These are phyloP conservation scores for Nicotiana knightiana DNA, from an alignment of 257 asterid species.

Conservation along the genomic window DNA sequence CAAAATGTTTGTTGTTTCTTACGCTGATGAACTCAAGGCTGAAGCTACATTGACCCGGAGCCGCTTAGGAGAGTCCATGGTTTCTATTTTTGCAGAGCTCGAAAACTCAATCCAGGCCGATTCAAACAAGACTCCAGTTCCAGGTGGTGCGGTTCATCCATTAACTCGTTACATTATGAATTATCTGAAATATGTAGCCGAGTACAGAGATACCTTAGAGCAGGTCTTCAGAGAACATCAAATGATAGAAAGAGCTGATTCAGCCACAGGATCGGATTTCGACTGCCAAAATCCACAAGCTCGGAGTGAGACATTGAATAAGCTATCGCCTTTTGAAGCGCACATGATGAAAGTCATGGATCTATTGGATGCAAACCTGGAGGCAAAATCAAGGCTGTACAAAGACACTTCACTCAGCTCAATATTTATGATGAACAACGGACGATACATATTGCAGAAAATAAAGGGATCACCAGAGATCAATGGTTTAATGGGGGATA, in stretches of 20 bases:
- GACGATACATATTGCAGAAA: conserved; percentile 76
- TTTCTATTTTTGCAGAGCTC: conserved; percentile 50
- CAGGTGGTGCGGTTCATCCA: conserved; percentile 93
- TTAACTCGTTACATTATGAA: conserved; percentile 67
- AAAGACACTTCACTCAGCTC: conserved; percentile 53
- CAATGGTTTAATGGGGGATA: conserved; percentile 49
- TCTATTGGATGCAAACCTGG: conserved; percentile 52
- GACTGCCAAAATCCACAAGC: conserved; percentile 22
- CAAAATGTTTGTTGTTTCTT: conserved; percentile 21
- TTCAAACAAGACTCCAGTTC: conserved; percentile 50
- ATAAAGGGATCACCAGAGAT: conserved; percentile 47
- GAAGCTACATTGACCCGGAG: conserved; percentile 48
- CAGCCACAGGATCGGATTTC: conserved; percentile 33
- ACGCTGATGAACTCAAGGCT: conserved; percentile 35
- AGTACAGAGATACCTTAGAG: conserved; percentile 56
- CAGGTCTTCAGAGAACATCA: conserved; percentile 68
- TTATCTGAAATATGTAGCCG: conserved; percentile 43
- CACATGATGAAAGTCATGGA: conserved; percentile 62
- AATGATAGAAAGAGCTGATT: conserved; percentile 54
- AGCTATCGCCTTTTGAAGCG: conserved; percentile 40
- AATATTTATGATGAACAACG: conserved; percentile 96
- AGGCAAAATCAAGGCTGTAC: conserved; percentile 65
- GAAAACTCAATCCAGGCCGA: conserved; percentile 71
- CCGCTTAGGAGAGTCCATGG: conserved; percentile 63
- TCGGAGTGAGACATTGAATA: neutral